These are phyloP conservation scores for Cornus controversa DNA, from an alignment of 148 eudicot genomes.

Conservation along the genomic window DNA sequence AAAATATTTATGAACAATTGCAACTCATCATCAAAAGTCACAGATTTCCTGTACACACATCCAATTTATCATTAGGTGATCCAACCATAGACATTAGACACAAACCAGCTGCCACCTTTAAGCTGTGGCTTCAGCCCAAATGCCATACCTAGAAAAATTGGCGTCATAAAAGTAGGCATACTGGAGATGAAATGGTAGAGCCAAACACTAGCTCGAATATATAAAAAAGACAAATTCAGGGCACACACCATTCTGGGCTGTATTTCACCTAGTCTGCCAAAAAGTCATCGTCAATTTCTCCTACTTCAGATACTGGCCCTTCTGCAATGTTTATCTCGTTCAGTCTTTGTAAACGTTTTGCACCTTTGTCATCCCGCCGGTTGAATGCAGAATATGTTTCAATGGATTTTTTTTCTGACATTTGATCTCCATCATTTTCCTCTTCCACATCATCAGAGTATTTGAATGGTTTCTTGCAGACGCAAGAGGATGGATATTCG, in stretches of 20 bases:
- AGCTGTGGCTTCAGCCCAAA: slow-evolving; percentile 2
- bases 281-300: slow-evolving; percentile 24
- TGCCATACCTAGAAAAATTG: slow-evolving; percentile 4
- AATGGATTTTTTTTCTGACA: slow-evolving; percentile 8
- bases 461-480: slow-evolving; percentile 61
- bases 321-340: slow-evolving; percentile 9
- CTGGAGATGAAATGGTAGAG: neutral
- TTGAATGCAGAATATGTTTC: slow-evolving; percentile 6
- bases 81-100: slow-evolving; percentile 7
- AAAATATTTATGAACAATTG: slow-evolving; percentile 15
- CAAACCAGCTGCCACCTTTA: slow-evolving; percentile 15
- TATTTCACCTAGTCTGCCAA: slow-evolving; percentile 23
- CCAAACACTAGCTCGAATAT: neutral
- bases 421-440: slow-evolving; percentile 19
- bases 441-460: slow-evolving; percentile 19
- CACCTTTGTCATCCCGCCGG: slow-evolving; percentile 4
- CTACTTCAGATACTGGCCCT: slow-evolving; percentile 13
- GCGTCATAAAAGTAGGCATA: slow-evolving; percentile 2
- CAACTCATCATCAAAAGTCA: slow-evolving; percentile 2
- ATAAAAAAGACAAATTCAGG: neutral
- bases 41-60: slow-evolving; percentile 16
- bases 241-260: neutral
- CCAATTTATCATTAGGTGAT: neutral
- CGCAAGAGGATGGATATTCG: slow-evolving; percentile 80
- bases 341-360: slow-evolving; percentile 10